phyloP scores from a whole-genome alignment of 2,329 filamentous ascomycete species.

The Nannizziopsis arthrosporioides region DNA sequence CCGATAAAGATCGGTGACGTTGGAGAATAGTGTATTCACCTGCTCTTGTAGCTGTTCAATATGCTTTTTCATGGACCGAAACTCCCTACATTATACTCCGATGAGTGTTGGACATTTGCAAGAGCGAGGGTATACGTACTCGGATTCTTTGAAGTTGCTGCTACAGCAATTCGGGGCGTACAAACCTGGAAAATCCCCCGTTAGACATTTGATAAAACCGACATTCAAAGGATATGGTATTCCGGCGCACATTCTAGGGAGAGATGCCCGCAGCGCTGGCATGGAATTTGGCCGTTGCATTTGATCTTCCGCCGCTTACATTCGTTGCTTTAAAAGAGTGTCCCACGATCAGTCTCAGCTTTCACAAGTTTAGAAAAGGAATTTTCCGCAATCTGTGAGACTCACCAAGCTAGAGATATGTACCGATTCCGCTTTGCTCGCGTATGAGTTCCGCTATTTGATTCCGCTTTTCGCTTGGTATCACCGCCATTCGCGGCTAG shows the following conservation, averaged over 20 bases:
- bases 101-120: background rate
- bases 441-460: conserved; percentile 37
- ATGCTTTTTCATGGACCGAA: conserved; percentile 65
- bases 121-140: conserved; percentile 36
- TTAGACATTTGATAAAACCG: background rate
- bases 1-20: conserved; percentile 55
- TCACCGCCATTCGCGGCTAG: conserved; percentile 10
- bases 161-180: conserved; percentile 57
- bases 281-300: conserved; percentile 54
- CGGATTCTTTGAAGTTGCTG: conserved; percentile 81
- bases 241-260: conserved; percentile 43
- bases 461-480: conserved; percentile 35
- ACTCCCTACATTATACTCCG: conserved; percentile 46
- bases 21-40: conserved; percentile 64
- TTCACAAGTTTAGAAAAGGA: background rate
- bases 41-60: conserved; percentile 69
- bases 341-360: background rate
- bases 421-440: conserved; percentile 55
- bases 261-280: conserved; percentile 54
- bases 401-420: conserved; percentile 55
- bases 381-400: conserved; percentile 10
- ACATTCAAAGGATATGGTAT: background rate
- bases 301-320: conserved; percentile 58
- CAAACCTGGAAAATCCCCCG: conserved; percentile 30
- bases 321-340: conserved; percentile 41